These are phyloP conservation scores for Cryptomeria japonica DNA, from an alignment of 75 land plant species.

Conservation along the genomic window DNA sequence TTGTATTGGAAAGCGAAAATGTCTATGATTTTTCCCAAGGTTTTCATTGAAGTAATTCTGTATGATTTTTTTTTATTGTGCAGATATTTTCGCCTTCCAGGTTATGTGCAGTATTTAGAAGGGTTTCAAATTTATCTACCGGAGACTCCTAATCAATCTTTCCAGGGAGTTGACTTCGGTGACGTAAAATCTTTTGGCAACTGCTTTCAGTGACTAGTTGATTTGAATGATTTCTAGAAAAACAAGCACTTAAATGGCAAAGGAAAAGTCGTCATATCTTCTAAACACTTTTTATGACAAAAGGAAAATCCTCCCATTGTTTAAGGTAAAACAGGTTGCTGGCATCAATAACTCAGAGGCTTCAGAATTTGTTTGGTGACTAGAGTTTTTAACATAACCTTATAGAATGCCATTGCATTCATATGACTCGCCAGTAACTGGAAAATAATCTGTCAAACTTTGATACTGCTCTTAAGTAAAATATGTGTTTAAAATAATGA, in stretches of 20 bases:
- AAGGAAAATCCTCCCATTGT: background rate
- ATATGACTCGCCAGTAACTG: background rate
- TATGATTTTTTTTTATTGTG: background rate
- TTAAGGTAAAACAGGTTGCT: background rate
- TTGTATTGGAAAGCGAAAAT: background rate
- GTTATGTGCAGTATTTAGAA: slow-evolving; percentile 4
- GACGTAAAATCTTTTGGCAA: background rate
- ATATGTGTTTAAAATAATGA: background rate
- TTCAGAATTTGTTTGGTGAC: no score
- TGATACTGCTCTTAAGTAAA: background rate
- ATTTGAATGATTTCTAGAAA: background rate
- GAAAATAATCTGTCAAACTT: background rate
- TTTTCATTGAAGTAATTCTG: background rate
- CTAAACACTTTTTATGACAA: background rate
- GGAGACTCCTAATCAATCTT: background rate
- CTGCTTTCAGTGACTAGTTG: background rate
- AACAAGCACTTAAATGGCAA: background rate
- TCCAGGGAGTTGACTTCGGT: background rate
- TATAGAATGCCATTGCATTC: background rate
- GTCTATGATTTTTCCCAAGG: background rate
- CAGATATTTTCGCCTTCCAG: slow-evolving; percentile 4
- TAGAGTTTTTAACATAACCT: no score
- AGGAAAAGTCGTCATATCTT: background rate
- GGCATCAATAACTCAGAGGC: background rate
- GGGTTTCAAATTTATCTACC: background rate